Evolutionary conservation across 495 filamentous ascomycete genomes (phyloP), one percentile per base, ranked within the genome.

Genomic region (Xylaria castorea): DNA sequence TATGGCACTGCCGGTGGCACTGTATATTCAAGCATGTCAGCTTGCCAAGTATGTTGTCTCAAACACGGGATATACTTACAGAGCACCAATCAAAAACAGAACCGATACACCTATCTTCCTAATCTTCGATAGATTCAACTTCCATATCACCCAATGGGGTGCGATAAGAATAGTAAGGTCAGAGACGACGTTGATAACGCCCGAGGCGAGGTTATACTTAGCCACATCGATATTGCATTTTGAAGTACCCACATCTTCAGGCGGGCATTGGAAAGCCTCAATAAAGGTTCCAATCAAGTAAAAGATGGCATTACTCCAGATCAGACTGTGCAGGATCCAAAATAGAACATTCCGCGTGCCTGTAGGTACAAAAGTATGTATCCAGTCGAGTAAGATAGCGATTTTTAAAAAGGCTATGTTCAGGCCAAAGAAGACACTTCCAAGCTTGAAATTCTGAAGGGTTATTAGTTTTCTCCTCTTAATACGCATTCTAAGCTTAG

Each of bases 261-360:
- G 76, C 3, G 86, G 87, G 73, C 86, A 89, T 70, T 84, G 81
- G 20, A 85, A 68, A 18, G 72, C 51, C 48, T 75, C 74, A 18
- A 77, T 75, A 2, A 80, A 75, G n/a, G 76, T 75, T 32, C 80
- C 75, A 50, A 79, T 66, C 0, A 67, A 53, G 32, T 79, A 77
- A 64, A 80, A 79, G 6, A 74, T 66, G 7, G 67, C 70, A 38
- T 81, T 79, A 25, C 73, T 57, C 40, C 74, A 75, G 7, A 83
- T 67, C 4, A 83, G 53, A 3, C 8, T 57, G 22, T 80, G 75
- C 42, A 81, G 77, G 50, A 42, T 66, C 76, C 75, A 83, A 36
- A 79, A 75, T 48, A 81, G 75, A 16, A 73, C 5, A 63, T 80
- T 76, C 1, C 77, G 57, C 11, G 71, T 75, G 25, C 75, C 75